Percentiles rank a stretch among this genome's conserved stretches.
phyloP scores from a whole-genome alignment of 2,329 filamentous ascomycete genomes.

The Alternaria triticina region DNA sequence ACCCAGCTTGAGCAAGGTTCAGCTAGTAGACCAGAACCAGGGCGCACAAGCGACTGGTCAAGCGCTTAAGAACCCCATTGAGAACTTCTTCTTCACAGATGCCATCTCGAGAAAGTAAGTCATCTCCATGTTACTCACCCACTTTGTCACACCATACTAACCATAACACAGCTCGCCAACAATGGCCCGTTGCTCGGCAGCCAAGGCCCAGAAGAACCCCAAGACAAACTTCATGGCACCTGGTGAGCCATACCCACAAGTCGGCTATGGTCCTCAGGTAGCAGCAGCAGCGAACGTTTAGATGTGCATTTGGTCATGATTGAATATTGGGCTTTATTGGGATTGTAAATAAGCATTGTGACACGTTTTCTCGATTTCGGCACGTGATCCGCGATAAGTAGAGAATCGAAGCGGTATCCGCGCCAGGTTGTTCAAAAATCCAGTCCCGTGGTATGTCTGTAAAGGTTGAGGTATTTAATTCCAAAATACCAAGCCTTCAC shows the following conservation, averaged over 20 bases:
- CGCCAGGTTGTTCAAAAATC: slow-evolving; percentile 16
- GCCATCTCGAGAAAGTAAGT: slow-evolving; percentile 91
- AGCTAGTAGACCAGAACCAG: slow-evolving; percentile 96
- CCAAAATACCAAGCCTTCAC: slow-evolving; percentile 2
- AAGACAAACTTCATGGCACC: slow-evolving; percentile 60
- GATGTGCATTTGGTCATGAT: slow-evolving; percentile 16
- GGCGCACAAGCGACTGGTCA: slow-evolving; percentile 74
- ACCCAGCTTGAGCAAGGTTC: slow-evolving; percentile 84
- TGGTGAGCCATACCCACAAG: slow-evolving; percentile 52
- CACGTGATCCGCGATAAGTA: slow-evolving; percentile 24
- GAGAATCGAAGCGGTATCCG: slow-evolving; percentile 26
- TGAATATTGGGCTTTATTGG: slow-evolving; percentile 29
- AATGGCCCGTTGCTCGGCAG: slow-evolving; percentile 95
- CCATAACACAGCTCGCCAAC: slow-evolving; percentile 78
- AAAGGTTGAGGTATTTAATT: slow-evolving; percentile 8
- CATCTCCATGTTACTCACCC: neutral
- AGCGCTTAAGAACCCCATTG: slow-evolving; percentile 82
- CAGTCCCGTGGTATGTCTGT: neutral
- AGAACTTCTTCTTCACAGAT: slow-evolving; percentile 99
- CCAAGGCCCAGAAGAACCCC: slow-evolving; percentile 71
- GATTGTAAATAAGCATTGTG: slow-evolving; percentile 41
- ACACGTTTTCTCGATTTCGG: slow-evolving; percentile 26
- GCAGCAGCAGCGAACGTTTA: slow-evolving; percentile 35
- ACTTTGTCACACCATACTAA: slow-evolving; percentile 14
- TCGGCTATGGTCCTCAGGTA: slow-evolving; percentile 48